Evolutionary conservation across 2,329 filamentous ascomycete genomes (phyloP).

Genomic region (Paecilomyces sp.): DNA sequence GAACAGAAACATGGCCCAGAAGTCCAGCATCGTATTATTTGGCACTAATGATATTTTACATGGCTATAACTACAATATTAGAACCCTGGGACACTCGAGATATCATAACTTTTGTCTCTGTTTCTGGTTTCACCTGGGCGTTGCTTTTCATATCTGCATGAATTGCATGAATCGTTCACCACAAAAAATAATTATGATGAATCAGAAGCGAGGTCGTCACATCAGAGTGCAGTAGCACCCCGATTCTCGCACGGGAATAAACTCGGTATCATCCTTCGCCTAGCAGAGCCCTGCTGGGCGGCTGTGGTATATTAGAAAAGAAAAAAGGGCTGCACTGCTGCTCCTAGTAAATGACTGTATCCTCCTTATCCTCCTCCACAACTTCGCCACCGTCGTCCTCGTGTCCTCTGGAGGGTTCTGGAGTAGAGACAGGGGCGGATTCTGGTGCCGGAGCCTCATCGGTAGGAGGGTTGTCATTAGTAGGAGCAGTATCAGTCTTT

Average conservation of each 20-base stretch:
- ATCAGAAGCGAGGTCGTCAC: not conserved
- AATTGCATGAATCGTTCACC: not conserved
- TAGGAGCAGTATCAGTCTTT: slow-evolving; percentile 11
- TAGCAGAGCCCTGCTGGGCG: not conserved
- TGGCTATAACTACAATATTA: not conserved
- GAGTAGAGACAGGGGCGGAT: slow-evolving; percentile 21
- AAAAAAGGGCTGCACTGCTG: not conserved
- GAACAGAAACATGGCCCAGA: too few relatives aligned
- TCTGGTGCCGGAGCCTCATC: slow-evolving; percentile 29
- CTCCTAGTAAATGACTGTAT: slow-evolving; percentile 76
- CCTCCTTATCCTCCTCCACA: slow-evolving; percentile 77
- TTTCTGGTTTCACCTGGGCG: not conserved
- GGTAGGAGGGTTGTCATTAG: slow-evolving; percentile 22
- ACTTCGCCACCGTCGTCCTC: slow-evolving; percentile 70
- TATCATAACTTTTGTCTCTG: not conserved
- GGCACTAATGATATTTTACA: not conserved
- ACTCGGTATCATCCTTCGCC: not conserved
- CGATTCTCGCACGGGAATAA: not conserved
- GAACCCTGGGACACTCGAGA: not conserved
- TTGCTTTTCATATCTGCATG: not conserved
- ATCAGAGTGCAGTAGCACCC: not conserved
- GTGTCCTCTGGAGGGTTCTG: slow-evolving; percentile 39
- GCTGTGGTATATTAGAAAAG: not conserved
- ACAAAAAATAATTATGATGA: not conserved
- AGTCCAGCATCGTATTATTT: too few relatives aligned